Conservation (phyloP, 495 filamentous ascomycete species). For the Pyrenopolyporus hunteri region DNA sequence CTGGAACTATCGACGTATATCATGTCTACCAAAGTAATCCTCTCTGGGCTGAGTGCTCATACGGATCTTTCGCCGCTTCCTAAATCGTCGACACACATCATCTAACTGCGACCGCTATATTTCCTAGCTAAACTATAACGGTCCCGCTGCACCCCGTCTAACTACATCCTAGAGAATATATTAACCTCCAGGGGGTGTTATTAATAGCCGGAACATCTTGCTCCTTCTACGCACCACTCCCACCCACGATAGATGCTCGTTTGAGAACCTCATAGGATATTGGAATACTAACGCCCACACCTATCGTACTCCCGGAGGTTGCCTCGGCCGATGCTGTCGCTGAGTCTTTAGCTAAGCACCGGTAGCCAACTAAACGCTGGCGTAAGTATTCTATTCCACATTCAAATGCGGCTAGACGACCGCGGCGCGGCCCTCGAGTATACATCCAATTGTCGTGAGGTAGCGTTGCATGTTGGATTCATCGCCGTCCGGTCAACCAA, state of each 20-base stretch:
- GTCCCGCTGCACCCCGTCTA: not conserved
- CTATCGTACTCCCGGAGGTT: not conserved
- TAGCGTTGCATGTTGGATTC: not conserved
- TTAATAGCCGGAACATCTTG: constrained; percentile 4
- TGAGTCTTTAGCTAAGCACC: too few relatives aligned
- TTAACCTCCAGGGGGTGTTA: constrained; percentile 1
- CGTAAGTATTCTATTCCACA: not conserved
- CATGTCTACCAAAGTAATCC: too few relatives aligned
- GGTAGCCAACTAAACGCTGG: not conserved
- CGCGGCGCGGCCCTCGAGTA: not conserved
- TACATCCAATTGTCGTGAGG: not conserved
- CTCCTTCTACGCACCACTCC: constrained; percentile 1
- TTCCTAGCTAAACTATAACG: not conserved
- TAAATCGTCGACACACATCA: not conserved
- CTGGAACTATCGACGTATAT: too few relatives aligned
- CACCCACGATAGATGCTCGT: not conserved
- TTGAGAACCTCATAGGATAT: not conserved
- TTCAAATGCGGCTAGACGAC: not conserved
- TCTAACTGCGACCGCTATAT: not conserved
- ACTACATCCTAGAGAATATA: not conserved
- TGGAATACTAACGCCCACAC: not conserved
- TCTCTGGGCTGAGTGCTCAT: too few relatives aligned
- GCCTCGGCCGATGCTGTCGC: not conserved
- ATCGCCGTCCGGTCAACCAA: constrained; percentile 31
- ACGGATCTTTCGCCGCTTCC: too few relatives aligned